Base-by-base conservation (phyloP, 495 filamentous ascomycete genomes). In the Acidomyces sp. region DNA sequence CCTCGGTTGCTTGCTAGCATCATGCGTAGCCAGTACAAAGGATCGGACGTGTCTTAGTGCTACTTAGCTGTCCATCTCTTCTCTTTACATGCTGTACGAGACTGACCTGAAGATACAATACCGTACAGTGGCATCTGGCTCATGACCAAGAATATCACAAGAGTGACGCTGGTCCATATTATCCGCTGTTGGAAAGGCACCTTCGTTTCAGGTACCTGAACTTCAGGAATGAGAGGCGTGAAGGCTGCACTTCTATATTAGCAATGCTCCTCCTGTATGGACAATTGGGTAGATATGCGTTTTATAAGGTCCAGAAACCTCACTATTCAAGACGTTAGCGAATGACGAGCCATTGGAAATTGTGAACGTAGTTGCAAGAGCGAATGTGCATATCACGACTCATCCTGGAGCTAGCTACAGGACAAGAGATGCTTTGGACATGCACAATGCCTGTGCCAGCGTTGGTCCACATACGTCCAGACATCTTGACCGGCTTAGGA, bases 291-390 rank as follows among this genome's bases (percentile, higher is more conserved):
- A 13, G 26, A 29, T 13, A 13, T 9, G n/a, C 26, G 90, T 67
- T 96, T 99, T 67, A 99, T 88, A 53, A 95, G 75, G 67, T 99
- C 90, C 68, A 99, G 85, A 60, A 99, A 99, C 59, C 90, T 92
- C 68, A 96, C 88, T 95, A 66, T 32, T 19, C 13, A 17, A 29
- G 13, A 13, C 13, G 26, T 29, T 29, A 29, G 26, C 26, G 9
- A 9, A 13, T 29, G 26, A 29, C 26, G 9, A 29, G 26, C 26
- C 26, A 29, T 29, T 29, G 26, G 9, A 13, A 9, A 29, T 29
- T 29, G n/a, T n/a, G n/a, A n/a, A n/a, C n/a, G n/a, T n/a, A n/a
- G n/a, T n/a, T n/a, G n/a, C n/a, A n/a, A n/a, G n/a, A 29, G 26
- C 26, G n/a, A 29, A n/a, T n/a, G n/a, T n/a, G n/a, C n/a, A n/a